phyloP scores from a whole-genome alignment of 2,329 filamentous ascomycete species.

The Colletotrichum melonis region DNA sequence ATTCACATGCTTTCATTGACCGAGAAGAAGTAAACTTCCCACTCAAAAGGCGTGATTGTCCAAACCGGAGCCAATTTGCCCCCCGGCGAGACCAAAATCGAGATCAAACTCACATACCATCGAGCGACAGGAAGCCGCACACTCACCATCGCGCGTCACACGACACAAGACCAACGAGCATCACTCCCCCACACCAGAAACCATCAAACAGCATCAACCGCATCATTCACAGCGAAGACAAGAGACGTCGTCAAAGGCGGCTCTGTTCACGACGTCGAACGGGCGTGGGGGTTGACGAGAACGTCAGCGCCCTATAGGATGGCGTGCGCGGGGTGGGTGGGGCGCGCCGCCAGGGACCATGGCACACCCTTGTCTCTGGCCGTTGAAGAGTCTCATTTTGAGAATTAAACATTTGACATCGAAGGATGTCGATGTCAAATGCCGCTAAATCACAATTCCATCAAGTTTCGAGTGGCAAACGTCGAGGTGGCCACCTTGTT shows the following conservation, averaged over 20 bases:
- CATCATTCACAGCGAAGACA: not conserved
- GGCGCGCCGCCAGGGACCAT: conserved; percentile 25
- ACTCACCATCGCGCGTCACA: not conserved
- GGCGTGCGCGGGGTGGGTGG: conserved; percentile 35
- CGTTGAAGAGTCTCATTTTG: conserved; percentile 9
- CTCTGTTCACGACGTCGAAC: conserved; percentile 12
- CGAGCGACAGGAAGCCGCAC: not conserved
- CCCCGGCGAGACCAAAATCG: too few species aligned
- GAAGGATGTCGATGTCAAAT: not conserved
- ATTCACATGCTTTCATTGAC: too few species aligned
- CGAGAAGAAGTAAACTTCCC: too few species aligned
- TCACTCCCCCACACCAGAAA: too few species aligned
- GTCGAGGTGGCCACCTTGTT: conserved; percentile 16
- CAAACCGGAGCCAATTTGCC: too few species aligned
- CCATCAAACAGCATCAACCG: not conserved
- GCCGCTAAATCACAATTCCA: not conserved
- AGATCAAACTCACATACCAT: not conserved
- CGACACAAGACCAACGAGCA: too few species aligned
- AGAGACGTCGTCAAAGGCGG: conserved; percentile 32
- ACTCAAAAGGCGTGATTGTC: too few species aligned
- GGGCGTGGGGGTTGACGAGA: conserved; percentile 32
- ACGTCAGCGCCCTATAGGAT: conserved; percentile 35
- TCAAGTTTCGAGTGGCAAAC: not conserved
- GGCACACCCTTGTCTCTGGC: conserved; percentile 32
- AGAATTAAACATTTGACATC: conserved; percentile 16